A percentile compares a stretch with the other conserved stretches of the same genome.
Conservation (phyloP, 495 filamentous ascomycete species). For the Lophiotrema nucula region DNA sequence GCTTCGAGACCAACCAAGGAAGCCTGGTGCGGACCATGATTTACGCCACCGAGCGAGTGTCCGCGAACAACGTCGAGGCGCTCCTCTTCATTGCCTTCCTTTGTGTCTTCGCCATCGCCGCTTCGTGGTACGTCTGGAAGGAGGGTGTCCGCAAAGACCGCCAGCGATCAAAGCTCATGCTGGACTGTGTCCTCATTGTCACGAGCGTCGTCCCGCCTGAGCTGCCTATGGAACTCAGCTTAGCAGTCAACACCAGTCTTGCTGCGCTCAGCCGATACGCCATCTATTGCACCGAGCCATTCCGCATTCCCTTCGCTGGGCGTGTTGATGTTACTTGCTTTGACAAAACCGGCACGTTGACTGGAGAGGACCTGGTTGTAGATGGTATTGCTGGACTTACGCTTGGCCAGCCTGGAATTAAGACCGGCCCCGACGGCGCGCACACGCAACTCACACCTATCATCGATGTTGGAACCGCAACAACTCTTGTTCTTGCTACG, state of each 20-base stretch:
- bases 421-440: constrained; percentile 73
- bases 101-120: constrained; percentile 91
- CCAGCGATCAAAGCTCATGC: constrained; percentile 92
- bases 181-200: constrained; percentile 96
- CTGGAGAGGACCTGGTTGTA: constrained; percentile 94
- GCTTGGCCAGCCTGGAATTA: constrained; percentile 63
- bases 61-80: constrained; percentile 93
- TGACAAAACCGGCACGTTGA: constrained; percentile 97
- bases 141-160: constrained; percentile 90
- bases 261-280: constrained; percentile 90
- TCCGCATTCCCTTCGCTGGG: constrained; percentile 97
- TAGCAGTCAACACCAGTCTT: constrained; percentile 98
- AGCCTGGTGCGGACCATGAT: constrained; percentile 99
- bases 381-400: constrained; percentile 92
- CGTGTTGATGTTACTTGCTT: constrained; percentile 97
- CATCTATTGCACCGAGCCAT: constrained; percentile 98
- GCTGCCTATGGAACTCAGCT: constrained; percentile 94
- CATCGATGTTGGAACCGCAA: constrained; percentile 66
- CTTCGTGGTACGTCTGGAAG: constrained; percentile 99
- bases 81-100: constrained; percentile 96
- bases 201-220: constrained; percentile 97
- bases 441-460: constrained; percentile 71
- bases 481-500: constrained; percentile 89
- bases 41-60: constrained; percentile 97
- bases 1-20: constrained; percentile 97